Base-by-base conservation (phyloP, 2,329 filamentous ascomycete species). In the Colletotrichum sp. region DNA sequence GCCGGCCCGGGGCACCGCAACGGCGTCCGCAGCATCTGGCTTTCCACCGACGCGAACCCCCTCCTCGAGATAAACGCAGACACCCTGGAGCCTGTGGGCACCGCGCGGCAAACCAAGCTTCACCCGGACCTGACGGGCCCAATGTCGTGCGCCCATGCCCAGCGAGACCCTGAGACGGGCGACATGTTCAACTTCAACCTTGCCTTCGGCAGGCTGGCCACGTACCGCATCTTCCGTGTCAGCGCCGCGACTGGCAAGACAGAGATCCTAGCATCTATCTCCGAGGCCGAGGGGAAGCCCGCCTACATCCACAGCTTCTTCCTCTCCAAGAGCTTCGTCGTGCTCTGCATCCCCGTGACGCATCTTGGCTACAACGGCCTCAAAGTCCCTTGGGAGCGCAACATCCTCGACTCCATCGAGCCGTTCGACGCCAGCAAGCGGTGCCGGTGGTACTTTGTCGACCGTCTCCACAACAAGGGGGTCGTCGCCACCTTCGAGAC, bases 241-340 rank as follows among this genome's bases (percentile, higher is more conserved):
- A 93, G 90, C 21, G 90, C 92, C 0, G 82, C 88, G 0, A 93
- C 91, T 0, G 94, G 93, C 0, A 86, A 91, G 71, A 95, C 94
- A 0, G 90, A 92, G 0, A 92, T 97, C 21, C 88, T 98, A 0
- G 95, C 95, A 5, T 92, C 90, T 0, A 90, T 97, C 75, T 83
- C 85, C 0, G 87, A 86, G 5, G 83, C 84, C 6, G 85, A 87
- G 5, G 75, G 66, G 0, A 75, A 57, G 44, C 86, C 93, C 0
- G 93, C 94, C 0, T 98, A 97, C 80, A 91, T 98, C n/a, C 95
- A 98, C 85, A 96, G 95, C 10, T 89, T 96, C 79, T 95, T 95
- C 80, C 84, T 98, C 30, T 94, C 94, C 0, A 85, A 91, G 18
- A 91, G 92, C 79, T 94, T 93, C 80, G 91, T 96, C 3, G 85